Evolutionary conservation across 1,284 basidiomycete species (phyloP), one percentile per base, ranked within the genome.

Genomic region (Ganoderma sp.): DNA sequence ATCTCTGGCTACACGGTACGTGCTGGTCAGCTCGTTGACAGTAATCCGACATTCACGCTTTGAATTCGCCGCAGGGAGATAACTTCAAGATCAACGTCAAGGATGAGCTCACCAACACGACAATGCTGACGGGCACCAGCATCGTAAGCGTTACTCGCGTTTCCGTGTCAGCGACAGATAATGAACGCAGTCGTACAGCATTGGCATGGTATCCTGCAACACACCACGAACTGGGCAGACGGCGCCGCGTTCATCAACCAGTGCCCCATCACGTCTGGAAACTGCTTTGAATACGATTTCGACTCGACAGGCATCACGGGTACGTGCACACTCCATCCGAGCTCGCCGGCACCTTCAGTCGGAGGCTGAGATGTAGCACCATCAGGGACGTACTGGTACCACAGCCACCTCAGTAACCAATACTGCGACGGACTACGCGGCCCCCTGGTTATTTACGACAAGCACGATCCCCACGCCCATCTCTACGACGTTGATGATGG

Each of bases 261-360:
- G 68, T 88, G 87, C 70, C 84, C 85, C 0, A 86, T 88, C 67
- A 79, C 81, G 6, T 79, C 84, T 0, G 78, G 79, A 0, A 69
- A 78, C 7, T 78, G 77, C 9, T 88, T 86, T 78, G 79, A 82
- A 22, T 88, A 83, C 65, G 72, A 79, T 43, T 78, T 82, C 68
- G 52, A 56, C 6, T 34, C 52, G 7, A 56, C 52, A 22, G 52
- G 32, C 25, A 56, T 56, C 6, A 34, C 74, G 42, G 19, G 75
- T 76, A 6, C 73, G 76, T 39, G 74, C 72, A 25, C 79, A n/a
- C n/a, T n/a, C n/a, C n/a, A n/a, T n/a, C n/a, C n/a, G n/a, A n/a
- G n/a, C n/a, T n/a, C n/a, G n/a, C n/a, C n/a, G n/a, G n/a, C n/a
- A n/a, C n/a, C n/a, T n/a, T n/a, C n/a, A n/a, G n/a, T n/a, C n/a